Percentiles rank a stretch among this genome's conserved stretches.
Evolutionary conservation across 1,284 basidiomycete genomes (phyloP).

Genomic region (Cryptococcus sp.): DNA sequence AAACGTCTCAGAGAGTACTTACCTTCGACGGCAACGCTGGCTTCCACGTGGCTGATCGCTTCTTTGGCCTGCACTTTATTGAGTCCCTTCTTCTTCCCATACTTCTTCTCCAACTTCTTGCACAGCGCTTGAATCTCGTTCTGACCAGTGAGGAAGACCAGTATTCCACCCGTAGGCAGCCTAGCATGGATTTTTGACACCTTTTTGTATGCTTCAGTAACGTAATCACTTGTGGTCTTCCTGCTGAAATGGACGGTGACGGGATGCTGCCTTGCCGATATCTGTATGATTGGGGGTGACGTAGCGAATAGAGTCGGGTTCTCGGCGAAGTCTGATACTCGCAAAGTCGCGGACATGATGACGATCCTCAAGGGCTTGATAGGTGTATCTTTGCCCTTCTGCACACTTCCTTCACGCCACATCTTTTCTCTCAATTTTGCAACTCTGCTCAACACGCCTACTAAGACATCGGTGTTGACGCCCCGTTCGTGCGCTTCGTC

Average conservation of each 20-base stretch:
- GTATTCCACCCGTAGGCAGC: slow-evolving; percentile 68
- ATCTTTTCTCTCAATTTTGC: slow-evolving; percentile 81
- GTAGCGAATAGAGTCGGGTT: slow-evolving; percentile 79
- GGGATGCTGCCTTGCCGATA: slow-evolving; percentile 88
- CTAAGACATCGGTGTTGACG: slow-evolving; percentile 97
- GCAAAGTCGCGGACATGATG: slow-evolving; percentile 98
- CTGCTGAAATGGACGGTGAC: slow-evolving; percentile 94
- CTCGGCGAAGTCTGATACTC: slow-evolving; percentile 88
- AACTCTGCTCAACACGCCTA: slow-evolving; percentile 92
- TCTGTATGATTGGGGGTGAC: slow-evolving; percentile 86
- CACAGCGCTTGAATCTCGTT: slow-evolving; percentile 70
- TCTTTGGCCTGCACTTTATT: slow-evolving; percentile 5
- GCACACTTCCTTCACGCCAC: slow-evolving; percentile 70
- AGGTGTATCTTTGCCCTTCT: slow-evolving; percentile 9
- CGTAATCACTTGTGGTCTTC: slow-evolving; percentile 81
- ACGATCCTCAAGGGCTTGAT: slow-evolving; percentile 80
- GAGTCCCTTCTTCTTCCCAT: slow-evolving; percentile 56
- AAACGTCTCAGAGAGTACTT: slow-evolving; percentile 51
- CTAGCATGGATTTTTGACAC: slow-evolving; percentile 74
- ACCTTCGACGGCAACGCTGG: slow-evolving; percentile 35
- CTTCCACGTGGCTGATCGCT: slow-evolving; percentile 9
- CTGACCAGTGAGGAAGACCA: slow-evolving; percentile 77
- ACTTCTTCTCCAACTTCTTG: slow-evolving; percentile 73
- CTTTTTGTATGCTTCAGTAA: slow-evolving; percentile 88
- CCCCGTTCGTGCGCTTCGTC: slow-evolving; percentile 98